Evolutionary conservation across 805 yeast genomes (phyloP).

Genomic region (Lachancea cidri): DNA sequence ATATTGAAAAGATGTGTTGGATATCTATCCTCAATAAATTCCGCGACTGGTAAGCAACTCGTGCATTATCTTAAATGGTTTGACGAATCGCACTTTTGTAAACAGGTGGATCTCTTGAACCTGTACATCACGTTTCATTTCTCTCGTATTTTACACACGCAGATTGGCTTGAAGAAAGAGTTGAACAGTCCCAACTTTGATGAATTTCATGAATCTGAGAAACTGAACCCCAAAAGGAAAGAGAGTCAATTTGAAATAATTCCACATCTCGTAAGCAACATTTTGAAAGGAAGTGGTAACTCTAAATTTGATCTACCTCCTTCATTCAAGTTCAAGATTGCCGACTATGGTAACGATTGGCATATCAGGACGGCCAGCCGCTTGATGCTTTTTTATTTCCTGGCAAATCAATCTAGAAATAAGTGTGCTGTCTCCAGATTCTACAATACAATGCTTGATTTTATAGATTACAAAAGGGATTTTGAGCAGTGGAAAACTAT

Average conservation of each 20-base stretch:
- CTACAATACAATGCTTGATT: conserved; percentile 80
- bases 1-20: conserved; percentile 68
- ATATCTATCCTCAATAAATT: conserved; percentile 43
- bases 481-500: conserved; percentile 64
- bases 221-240: conserved; percentile 2
- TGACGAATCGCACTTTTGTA: conserved; percentile 38
- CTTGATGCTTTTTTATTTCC: conserved; percentile 49
- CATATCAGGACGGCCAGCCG: conserved; percentile 64
- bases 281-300: background rate
- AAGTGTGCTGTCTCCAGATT: conserved; percentile 35
- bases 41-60: conserved; percentile 5
- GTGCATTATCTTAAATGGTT: conserved; percentile 14
- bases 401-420: conserved; percentile 41
- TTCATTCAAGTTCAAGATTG: conserved; percentile 28
- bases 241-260: conserved; percentile 1
- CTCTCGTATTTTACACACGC: conserved; percentile 39
- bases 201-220: conserved; percentile 5
- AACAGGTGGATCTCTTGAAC: conserved; percentile 63
- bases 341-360: conserved; percentile 72
- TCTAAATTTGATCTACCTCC: background rate
- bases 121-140: conserved; percentile 75
- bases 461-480: conserved; percentile 68
- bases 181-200: conserved; percentile 6
- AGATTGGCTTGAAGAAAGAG: background rate
- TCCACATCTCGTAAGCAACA: conserved; percentile 2